phyloP scores from a whole-genome alignment of 805 yeast species.

The Lipomyces yamadae region DNA sequence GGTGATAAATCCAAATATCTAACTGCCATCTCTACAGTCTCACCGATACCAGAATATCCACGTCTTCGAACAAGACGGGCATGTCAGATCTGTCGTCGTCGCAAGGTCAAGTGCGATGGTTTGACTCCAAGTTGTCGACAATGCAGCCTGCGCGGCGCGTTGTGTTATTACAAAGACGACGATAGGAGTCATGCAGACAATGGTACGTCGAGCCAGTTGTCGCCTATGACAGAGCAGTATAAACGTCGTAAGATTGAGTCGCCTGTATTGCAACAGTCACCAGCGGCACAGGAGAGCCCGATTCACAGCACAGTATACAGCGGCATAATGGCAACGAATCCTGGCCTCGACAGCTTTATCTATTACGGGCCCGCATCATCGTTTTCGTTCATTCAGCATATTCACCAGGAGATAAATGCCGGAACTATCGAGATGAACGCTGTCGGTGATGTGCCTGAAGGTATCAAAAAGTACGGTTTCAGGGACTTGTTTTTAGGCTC shows the following conservation, averaged over 20 bases:
- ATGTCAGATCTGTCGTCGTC: constrained; percentile 34
- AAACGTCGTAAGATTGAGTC: constrained; percentile 11
- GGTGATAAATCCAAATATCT: background rate
- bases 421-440: constrained; percentile 31
- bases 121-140: constrained; percentile 33
- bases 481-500: constrained; percentile 34
- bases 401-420: constrained; percentile 32
- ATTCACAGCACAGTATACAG: constrained; percentile 30
- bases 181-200: constrained; percentile 5
- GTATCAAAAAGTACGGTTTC: constrained; percentile 31
- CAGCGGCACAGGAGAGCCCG: constrained; percentile 12
- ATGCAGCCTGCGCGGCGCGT: constrained; percentile 33
- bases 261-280: constrained; percentile 1
- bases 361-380: constrained; percentile 37
- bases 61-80: constrained; percentile 37
- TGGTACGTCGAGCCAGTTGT: constrained; percentile 6
- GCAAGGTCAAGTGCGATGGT: constrained; percentile 38
- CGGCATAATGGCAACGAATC: constrained; percentile 30
- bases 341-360: constrained; percentile 31
- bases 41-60: constrained; percentile 37
- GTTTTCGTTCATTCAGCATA: constrained; percentile 36
- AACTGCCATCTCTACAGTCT: constrained; percentile 15
- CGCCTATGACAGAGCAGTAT: background rate
- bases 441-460: constrained; percentile 35
- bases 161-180: constrained; percentile 34